A percentile compares a stretch with the other conserved stretches of the same genome.
Conservation (phyloP, 352 stramenopile genomes). For the Phytophthora quininea region DNA sequence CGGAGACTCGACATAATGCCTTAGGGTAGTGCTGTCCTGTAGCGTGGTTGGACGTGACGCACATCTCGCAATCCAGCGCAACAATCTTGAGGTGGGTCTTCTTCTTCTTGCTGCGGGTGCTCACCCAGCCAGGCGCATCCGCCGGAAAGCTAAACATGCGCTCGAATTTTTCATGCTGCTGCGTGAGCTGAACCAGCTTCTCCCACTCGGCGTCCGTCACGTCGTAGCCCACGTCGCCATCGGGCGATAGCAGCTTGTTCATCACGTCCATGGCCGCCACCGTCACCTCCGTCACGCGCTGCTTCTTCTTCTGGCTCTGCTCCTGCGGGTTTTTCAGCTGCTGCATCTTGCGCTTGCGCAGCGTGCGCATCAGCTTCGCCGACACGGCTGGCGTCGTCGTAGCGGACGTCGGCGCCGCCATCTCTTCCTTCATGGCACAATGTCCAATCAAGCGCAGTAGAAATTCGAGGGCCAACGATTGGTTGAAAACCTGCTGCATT, state of each 20-base stretch:
- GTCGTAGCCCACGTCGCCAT: constrained; percentile 57
- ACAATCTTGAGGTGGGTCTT: constrained; percentile 68
- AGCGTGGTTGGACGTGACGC: constrained; percentile 52
- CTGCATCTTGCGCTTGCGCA: constrained; percentile 47
- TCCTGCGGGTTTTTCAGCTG: constrained; percentile 14
- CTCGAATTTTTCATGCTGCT: constrained; percentile 59
- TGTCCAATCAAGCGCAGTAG: constrained; percentile 20
- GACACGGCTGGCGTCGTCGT: not conserved
- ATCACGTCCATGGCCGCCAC: constrained; percentile 77
- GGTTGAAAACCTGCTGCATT: constrained; percentile 11
- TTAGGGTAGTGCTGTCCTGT: constrained; percentile 47
- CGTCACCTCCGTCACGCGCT: constrained; percentile 65
- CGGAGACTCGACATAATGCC: constrained; percentile 81
- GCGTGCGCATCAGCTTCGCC: constrained; percentile 21
- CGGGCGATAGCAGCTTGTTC: constrained; percentile 54
- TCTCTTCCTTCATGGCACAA: constrained; percentile 4
- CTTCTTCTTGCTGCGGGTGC: constrained; percentile 66
- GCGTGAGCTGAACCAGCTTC: constrained; percentile 68
- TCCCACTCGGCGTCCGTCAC: constrained; percentile 71
- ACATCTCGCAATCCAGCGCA: constrained; percentile 90
- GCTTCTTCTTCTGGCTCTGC: constrained; percentile 50
- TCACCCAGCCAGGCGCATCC: constrained; percentile 56
- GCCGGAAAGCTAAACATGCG: constrained; percentile 66
- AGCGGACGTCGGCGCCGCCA: constrained; percentile 2
- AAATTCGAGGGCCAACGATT: constrained; percentile 8